These are phyloP conservation scores for Phalaenopsis aphrodite DNA, from an alignment of 106 monocot species.

Conservation along the genomic window DNA sequence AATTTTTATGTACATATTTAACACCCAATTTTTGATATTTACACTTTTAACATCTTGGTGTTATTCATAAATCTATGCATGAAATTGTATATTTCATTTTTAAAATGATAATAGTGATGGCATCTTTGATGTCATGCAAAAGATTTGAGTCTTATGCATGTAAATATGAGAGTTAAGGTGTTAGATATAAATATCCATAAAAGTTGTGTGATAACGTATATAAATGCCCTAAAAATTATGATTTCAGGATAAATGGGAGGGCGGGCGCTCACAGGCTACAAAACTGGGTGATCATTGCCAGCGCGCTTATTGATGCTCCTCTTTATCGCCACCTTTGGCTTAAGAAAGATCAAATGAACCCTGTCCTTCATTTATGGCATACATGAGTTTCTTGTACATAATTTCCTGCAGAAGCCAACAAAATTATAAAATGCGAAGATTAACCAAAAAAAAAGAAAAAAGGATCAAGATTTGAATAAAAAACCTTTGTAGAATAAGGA, in stretches of 20 bases:
- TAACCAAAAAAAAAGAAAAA: not conserved
- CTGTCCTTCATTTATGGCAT: slow-evolving; percentile 85
- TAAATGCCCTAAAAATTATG: not conserved
- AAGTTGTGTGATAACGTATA: no score
- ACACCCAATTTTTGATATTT: no score
- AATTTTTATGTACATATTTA: no score
- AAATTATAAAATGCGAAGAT: not conserved
- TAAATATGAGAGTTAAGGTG: no score
- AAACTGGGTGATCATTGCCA: not conserved
- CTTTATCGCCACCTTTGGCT: not conserved
- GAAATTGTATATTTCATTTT: no score
- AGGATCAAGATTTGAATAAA: not conserved
- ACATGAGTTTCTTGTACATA: slow-evolving; percentile 83
- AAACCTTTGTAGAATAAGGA: slow-evolving; percentile 93
- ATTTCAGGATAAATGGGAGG: not conserved
- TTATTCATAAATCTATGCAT: no score
- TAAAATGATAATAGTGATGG: no score
- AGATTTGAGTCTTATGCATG: no score
- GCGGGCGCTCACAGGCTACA: not conserved
- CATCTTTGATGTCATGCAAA: no score
- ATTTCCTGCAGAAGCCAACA: slow-evolving; percentile 50
- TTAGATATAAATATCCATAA: no score
- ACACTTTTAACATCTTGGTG: no score
- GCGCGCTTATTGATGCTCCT: not conserved
- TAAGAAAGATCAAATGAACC: slow-evolving; percentile 97